Conservation (phyloP, 331 rosid genomes). For the Pyrus hybrid region DNA sequence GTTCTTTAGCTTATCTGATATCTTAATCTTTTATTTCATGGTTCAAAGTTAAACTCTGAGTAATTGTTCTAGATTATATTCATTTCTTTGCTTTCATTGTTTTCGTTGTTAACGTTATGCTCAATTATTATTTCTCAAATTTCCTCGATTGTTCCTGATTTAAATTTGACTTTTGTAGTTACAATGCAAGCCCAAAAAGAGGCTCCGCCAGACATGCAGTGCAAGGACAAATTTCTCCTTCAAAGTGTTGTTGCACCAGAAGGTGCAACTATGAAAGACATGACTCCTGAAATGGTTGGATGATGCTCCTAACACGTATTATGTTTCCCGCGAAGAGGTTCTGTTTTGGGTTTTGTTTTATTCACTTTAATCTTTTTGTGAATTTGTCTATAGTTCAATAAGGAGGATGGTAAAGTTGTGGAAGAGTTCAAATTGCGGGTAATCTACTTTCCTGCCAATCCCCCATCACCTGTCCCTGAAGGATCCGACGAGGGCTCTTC, state of each 20-base stretch:
- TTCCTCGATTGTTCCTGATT: not conserved
- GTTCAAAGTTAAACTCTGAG: not conserved
- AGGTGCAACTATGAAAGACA: conserved; percentile 24
- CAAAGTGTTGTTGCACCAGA: conserved; percentile 39
- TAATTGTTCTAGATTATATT: not conserved
- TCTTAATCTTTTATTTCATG: not conserved
- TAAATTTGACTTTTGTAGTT: conserved; percentile 12
- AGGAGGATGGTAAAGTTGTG: conserved; percentile 28
- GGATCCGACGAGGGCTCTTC: conserved; percentile 42
- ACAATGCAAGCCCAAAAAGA: conserved; percentile 46
- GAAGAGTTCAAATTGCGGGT: conserved; percentile 41
- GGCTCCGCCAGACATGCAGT: conserved; percentile 33
- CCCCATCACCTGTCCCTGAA: conserved; percentile 42
- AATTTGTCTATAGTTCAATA: conserved; percentile 24
- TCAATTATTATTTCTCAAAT: no score
- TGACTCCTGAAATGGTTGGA: conserved; percentile 37
- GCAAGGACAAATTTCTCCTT: conserved; percentile 48
- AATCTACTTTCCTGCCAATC: conserved; percentile 32
- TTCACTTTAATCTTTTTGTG: not conserved
- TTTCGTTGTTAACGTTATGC: not conserved
- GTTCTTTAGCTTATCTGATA: not conserved
- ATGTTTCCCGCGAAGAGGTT: not conserved
- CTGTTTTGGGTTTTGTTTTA: not conserved
- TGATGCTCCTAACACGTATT: not conserved
- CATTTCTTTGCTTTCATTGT: not conserved